phyloP scores from a whole-genome alignment of 2,329 filamentous ascomycete genomes.

The Aureobasidium sp. region DNA sequence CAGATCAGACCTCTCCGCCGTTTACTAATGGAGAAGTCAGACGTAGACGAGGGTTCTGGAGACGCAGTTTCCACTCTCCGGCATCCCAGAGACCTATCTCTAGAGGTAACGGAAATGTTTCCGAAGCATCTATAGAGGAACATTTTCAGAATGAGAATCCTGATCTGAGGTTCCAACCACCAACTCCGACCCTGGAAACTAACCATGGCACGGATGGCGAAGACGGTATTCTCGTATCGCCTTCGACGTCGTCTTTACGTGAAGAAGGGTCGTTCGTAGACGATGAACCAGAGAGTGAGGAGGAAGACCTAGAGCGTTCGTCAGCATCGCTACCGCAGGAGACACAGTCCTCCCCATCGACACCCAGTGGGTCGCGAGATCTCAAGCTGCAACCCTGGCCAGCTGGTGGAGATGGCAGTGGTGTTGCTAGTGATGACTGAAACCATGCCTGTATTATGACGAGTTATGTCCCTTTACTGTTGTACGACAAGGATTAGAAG shows the following conservation, averaged over 20 bases:
- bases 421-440: not conserved
- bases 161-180: conserved; percentile 24
- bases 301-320: conserved; percentile 9
- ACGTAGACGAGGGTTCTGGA: conserved; percentile 16
- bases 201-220: conserved; percentile 14
- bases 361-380: conserved; percentile 33
- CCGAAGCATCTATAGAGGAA: conserved; percentile 17
- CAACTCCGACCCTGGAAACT: conserved; percentile 22
- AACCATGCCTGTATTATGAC: not conserved
- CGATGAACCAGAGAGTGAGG: conserved; percentile 11
- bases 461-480: not conserved
- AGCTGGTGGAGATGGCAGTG: not conserved
- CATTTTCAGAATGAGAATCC: conserved; percentile 21
- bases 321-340: conserved; percentile 16
- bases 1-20: conserved; percentile 24
- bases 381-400: not conserved
- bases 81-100: not conserved
- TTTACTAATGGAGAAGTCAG: conserved; percentile 12
- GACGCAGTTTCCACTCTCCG: conserved; percentile 21
- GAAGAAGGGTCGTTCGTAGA: conserved; percentile 12
- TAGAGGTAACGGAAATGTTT: conserved; percentile 15
- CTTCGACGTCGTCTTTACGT: not conserved
- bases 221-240: not conserved
- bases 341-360: conserved; percentile 36
- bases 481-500: not conserved